These are phyloP conservation scores for Gamarada debralockiae DNA, from an alignment of 495 filamentous ascomycete species.

Conservation along the genomic window DNA sequence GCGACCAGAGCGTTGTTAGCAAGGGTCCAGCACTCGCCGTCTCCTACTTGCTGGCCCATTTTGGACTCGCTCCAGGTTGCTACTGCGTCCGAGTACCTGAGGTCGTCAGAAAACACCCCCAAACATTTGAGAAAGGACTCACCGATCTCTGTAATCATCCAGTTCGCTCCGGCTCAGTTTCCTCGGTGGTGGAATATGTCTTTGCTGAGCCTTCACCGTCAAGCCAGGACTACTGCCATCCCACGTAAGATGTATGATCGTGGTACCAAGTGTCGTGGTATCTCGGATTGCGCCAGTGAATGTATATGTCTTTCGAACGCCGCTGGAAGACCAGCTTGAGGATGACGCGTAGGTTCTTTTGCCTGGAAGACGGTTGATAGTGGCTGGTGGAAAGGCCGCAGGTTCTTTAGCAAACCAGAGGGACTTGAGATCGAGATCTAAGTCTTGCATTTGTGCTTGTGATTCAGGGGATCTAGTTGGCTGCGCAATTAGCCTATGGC, in stretches of 20 bases:
- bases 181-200: conserved; percentile 32
- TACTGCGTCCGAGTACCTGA: conserved; percentile 25
- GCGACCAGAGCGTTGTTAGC: conserved; percentile 30
- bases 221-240: conserved; percentile 31
- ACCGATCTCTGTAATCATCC: conserved; percentile 13
- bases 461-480: background rate
- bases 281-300: conserved; percentile 29
- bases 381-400: conserved; percentile 25
- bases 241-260: conserved; percentile 36
- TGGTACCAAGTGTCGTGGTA: conserved; percentile 31
- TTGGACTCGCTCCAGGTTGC: conserved; percentile 30
- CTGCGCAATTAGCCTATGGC: background rate
- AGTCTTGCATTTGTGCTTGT: conserved; percentile 18
- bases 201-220: conserved; percentile 34
- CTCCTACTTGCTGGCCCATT: conserved; percentile 34
- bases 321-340: conserved; percentile 26
- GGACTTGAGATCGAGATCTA: conserved; percentile 33
- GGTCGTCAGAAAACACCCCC: background rate
- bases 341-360: conserved; percentile 12
- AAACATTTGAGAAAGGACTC: background rate
- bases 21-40: conserved; percentile 43
- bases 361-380: conserved; percentile 16
- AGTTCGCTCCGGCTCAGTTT: conserved; percentile 19
- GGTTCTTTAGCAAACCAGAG: conserved; percentile 35
- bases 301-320: conserved; percentile 30